These are phyloP conservation scores for Scheffersomyces segobiensis DNA, from an alignment of 1,139 yeast genomes.

Conservation along the genomic window DNA sequence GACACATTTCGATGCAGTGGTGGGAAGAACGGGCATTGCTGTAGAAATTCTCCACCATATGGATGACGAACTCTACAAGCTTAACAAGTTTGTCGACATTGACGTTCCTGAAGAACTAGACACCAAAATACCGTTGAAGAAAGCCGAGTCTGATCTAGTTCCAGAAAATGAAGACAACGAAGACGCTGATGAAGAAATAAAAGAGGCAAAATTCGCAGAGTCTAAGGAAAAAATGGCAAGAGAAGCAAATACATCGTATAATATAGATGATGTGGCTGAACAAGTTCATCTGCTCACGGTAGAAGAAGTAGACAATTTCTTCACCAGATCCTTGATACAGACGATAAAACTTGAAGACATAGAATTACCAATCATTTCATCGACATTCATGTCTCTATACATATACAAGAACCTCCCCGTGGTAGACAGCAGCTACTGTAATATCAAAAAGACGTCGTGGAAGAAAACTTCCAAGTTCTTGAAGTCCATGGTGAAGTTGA, in stretches of 20 bases:
- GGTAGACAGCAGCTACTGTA: constrained; percentile 51
- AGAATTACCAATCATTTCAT: constrained; percentile 63
- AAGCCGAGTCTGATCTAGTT: constrained; percentile 7
- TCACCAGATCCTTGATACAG: constrained; percentile 67
- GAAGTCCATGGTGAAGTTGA: constrained; percentile 79
- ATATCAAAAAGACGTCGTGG: constrained; percentile 84
- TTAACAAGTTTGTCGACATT: constrained; percentile 47
- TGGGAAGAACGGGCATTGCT: constrained; percentile 66
- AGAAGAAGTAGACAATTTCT: constrained; percentile 79
- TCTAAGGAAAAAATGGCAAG: constrained; percentile 3
- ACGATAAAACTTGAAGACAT: constrained; percentile 61
- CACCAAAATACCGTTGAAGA: constrained; percentile 20
- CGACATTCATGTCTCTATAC: constrained; percentile 72
- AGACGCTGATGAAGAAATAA: constrained; percentile 9
- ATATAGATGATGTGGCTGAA: constrained; percentile 25
- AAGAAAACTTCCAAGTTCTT: constrained; percentile 83
- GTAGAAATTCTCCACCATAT: constrained; percentile 57
- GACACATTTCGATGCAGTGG: constrained; percentile 38
- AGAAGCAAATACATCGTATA: neutral
- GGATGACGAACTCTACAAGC: constrained; percentile 52
- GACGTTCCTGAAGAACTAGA: constrained; percentile 39
- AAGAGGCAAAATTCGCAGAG: constrained; percentile 4
- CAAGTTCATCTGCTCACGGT: constrained; percentile 43
- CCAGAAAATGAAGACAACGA: constrained; percentile 8
- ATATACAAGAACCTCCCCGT: constrained; percentile 72